Conservation (phyloP, 306 rosid genomes). For the Adenanthera pavonina region DNA sequence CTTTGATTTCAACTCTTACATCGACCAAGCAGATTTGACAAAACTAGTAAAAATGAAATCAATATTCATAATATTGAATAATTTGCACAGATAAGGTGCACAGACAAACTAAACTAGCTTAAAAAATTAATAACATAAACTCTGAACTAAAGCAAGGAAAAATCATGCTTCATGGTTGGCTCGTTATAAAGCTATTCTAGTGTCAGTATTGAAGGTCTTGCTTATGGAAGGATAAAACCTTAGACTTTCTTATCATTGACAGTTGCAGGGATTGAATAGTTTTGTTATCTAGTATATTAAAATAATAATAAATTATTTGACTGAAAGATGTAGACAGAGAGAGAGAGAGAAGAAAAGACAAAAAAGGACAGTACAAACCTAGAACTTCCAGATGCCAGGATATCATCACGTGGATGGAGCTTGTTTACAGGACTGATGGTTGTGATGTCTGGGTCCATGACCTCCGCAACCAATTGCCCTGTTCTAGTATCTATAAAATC, state of each 20-base stretch:
- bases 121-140: neutral
- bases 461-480: slow-evolving; percentile 90
- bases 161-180: neutral
- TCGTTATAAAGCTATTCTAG: neutral
- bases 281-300: slow-evolving; percentile 8
- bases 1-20: neutral
- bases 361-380: slow-evolving; percentile 55
- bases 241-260: neutral
- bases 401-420: slow-evolving; percentile 87
- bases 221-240: slow-evolving; percentile 11
- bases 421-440: slow-evolving; percentile 93
- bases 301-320: neutral
- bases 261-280: neutral
- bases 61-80: neutral
- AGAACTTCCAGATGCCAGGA: slow-evolving; percentile 89
- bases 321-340: neutral
- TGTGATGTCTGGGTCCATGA: slow-evolving; percentile 91
- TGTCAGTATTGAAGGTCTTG: neutral
- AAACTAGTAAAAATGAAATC: neutral
- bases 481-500: slow-evolving; percentile 89
- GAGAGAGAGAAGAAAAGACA: neutral
- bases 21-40: neutral
- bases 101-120: neutral
- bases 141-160: neutral
- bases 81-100: neutral